Conservation (phyloP, 306 rosid genomes). For the Benincasa hispida region DNA sequence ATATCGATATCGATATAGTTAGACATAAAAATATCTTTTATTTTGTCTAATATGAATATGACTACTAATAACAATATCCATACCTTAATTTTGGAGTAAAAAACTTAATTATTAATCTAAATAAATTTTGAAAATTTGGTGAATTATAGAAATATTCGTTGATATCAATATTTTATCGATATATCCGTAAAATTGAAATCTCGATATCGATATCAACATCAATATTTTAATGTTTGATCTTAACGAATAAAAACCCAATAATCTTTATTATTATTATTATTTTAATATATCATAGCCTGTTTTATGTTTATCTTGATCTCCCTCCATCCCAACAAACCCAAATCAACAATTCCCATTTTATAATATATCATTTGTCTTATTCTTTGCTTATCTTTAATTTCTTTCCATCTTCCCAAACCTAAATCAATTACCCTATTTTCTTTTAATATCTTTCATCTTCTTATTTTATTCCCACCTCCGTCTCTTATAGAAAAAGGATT, state of each 20-base stretch:
- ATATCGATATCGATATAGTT: too few species aligned
- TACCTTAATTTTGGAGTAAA: too few species aligned
- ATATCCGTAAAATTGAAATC: too few species aligned
- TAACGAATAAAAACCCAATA: not conserved
- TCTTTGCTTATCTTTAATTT: not conserved
- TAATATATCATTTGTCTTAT: not conserved
- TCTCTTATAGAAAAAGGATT: not conserved
- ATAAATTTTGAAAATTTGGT: too few species aligned
- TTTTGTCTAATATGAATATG: too few species aligned
- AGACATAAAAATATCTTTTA: too few species aligned
- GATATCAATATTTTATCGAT: too few species aligned
- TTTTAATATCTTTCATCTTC: not conserved
- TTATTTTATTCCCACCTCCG: not conserved
- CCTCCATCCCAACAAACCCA: not conserved
- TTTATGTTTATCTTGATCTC: not conserved
- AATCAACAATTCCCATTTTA: not conserved
- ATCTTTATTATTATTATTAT: not conserved
- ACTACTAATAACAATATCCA: too few species aligned
- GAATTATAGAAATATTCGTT: too few species aligned
- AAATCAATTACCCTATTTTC: not conserved
- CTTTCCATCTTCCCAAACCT: not conserved
- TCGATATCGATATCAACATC: too few species aligned
- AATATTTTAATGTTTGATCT: too few species aligned
- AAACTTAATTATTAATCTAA: too few species aligned
- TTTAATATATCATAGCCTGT: not conserved